Conservation (phyloP, 306 rosid species). For the Amphicarpaea edgeworthii region DNA sequence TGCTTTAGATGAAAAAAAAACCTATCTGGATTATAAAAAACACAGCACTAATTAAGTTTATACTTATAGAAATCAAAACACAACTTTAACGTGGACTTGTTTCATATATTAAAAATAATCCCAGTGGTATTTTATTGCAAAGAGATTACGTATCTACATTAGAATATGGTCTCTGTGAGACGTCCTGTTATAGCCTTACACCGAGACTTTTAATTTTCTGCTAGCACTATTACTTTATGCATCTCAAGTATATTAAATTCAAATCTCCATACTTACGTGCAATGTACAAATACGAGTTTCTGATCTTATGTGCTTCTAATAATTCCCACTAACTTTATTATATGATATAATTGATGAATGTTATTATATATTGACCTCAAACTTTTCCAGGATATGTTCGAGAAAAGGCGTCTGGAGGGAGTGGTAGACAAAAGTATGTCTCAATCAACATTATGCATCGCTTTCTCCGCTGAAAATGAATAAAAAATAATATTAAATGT, state of each 20-base stretch:
- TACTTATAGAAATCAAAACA: slow-evolving; percentile 5
- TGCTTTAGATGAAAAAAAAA: background rate
- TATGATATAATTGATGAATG: slow-evolving; percentile 4
- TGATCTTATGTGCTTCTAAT: slow-evolving; percentile 12
- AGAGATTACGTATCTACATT: slow-evolving; percentile 7
- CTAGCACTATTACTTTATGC: slow-evolving; percentile 5
- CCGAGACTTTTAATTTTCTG: background rate
- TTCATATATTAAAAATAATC: background rate
- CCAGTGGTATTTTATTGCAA: background rate
- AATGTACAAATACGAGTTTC: slow-evolving; percentile 18
- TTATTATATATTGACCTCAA: slow-evolving; percentile 35
- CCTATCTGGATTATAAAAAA: background rate
- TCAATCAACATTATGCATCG: slow-evolving; percentile 30
- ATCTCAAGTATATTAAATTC: background rate
- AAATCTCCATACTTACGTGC: slow-evolving; percentile 15
- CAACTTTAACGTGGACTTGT: slow-evolving; percentile 23
- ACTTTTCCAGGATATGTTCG: slow-evolving; percentile 36
- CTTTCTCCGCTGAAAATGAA: slow-evolving; percentile 43
- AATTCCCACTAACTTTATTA: slow-evolving; percentile 47
- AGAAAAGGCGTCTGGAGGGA: slow-evolving; percentile 14
- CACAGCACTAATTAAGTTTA: slow-evolving; percentile 21
- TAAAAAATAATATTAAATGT: slow-evolving; percentile 2
- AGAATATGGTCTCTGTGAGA: slow-evolving; percentile 4
- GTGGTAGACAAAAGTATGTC: slow-evolving; percentile 37
- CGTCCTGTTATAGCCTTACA: slow-evolving; percentile 1